Base-by-base conservation (phyloP, 176 grass and related monocot genomes). In the Dendrocalamus sinicus region DNA sequence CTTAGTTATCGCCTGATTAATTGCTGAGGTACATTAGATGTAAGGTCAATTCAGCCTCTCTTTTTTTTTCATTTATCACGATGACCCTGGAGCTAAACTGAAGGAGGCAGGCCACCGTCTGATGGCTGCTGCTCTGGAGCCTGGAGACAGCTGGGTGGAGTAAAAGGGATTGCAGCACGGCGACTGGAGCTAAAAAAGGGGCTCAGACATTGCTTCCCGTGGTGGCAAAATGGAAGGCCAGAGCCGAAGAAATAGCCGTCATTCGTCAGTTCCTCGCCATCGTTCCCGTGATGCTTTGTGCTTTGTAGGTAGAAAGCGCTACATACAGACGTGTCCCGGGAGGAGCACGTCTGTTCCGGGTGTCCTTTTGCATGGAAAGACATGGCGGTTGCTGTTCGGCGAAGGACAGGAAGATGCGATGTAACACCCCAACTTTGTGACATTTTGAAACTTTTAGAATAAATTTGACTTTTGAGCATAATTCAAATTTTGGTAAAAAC, bases 81-180 rank as follows among this genome's bases (percentile, higher is more conserved):
- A 54, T 8, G 79, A 77, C 72, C 39, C 24, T 84, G 50, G 69
- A 85, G 28, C 87, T 80, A 35, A 68, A 67, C 41, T 57, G 87
- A 85, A 75, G 69, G 61, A 80, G 76, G 69, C 76, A 85, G 82
- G 32, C 50, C 60, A 89, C 76, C 50, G 13, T 80, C 68, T 60
- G 69, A 89, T 28, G 48, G 73, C 35, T 67, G 14, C 13, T 45
- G 19, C 12, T 44, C 17, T 77, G 44, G n/a, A 22, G 58, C 57
- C 24, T 39, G 51, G 72, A 50, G 70, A 62, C 26, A 69, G 15
- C 81, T 65, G 45, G 74, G 80, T 53, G 81, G 23, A 77, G 57
- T 55, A 19, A 72, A 84, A 89, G 57, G 45, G 32, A 72, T 78
- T n/a, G 17, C 75, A 35, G 13, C n/a, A 67, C 13, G 59, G 61